Conservation (phyloP, 2,329 filamentous ascomycete genomes). For the Fusarium duplospermum region DNA sequence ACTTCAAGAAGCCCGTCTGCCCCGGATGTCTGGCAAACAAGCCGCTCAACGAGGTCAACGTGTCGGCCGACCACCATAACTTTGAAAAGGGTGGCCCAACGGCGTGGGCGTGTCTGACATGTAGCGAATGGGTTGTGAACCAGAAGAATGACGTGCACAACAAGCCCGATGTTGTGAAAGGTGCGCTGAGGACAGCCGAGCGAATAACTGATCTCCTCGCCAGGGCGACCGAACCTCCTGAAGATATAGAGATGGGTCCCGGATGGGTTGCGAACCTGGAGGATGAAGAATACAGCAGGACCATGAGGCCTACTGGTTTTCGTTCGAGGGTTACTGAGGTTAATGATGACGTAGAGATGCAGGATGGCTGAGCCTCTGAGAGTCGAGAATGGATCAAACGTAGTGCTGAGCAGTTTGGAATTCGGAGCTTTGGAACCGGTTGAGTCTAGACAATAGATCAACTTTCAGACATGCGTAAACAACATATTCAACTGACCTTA, state of each 20-base stretch:
- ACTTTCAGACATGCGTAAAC: constrained; percentile 4
- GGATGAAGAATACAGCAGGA: constrained; percentile 22
- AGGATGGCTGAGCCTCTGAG: neutral
- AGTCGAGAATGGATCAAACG: neutral
- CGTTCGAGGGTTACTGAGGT: neutral
- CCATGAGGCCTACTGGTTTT: constrained; percentile 23
- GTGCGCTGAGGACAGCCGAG: constrained; percentile 29
- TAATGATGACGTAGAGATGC: constrained; percentile 14
- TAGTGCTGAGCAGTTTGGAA: neutral
- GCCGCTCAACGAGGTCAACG: constrained; percentile 14
- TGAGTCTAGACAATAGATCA: constrained; percentile 18
- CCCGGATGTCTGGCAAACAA: constrained; percentile 45
- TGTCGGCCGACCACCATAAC: constrained; percentile 29
- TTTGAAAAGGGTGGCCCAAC: constrained; percentile 19
- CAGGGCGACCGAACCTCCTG: constrained; percentile 1
- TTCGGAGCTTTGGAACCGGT: constrained; percentile 21
- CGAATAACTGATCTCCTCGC: neutral
- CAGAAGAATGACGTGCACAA: constrained; percentile 33
- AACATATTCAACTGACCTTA: constrained; percentile 12
- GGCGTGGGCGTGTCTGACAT: constrained; percentile 51
- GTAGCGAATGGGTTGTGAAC: constrained; percentile 47
- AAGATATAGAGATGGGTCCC: constrained; percentile 26
- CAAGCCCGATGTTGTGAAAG: constrained; percentile 31
- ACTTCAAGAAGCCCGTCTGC: constrained; percentile 45
- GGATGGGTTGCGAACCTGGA: constrained; percentile 44